These are phyloP conservation scores for Neurospora pannonica DNA, from an alignment of 495 filamentous ascomycete species.

Conservation along the genomic window DNA sequence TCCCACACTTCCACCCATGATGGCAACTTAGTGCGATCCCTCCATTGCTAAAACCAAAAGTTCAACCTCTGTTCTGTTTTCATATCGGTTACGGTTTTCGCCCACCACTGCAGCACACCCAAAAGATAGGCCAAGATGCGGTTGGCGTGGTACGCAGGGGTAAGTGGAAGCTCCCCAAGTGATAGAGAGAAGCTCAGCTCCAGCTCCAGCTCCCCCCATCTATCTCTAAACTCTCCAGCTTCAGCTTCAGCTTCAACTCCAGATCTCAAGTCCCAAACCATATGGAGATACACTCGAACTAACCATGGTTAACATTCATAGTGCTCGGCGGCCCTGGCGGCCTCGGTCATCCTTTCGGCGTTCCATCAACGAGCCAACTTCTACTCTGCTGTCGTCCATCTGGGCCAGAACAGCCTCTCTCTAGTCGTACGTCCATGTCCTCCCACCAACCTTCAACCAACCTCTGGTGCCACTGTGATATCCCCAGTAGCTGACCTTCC, in stretches of 20 bases:
- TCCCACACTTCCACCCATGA: not conserved
- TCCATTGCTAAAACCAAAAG: not conserved
- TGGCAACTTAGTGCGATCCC: not conserved
- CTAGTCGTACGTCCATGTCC: constrained; percentile 57
- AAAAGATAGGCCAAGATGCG: constrained; percentile 32
- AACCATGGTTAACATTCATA: constrained; percentile 20
- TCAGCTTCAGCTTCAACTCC: not conserved
- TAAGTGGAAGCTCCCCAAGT: constrained; percentile 23
- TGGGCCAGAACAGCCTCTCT: constrained; percentile 90
- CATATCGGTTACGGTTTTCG: not conserved
- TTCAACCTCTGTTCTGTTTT: not conserved
- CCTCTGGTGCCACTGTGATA: not conserved
- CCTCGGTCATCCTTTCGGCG: constrained; percentile 74
- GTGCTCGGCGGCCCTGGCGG: constrained; percentile 71
- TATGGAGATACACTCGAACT: constrained; percentile 2
- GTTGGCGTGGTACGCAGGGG: constrained; percentile 48
- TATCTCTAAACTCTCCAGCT: not conserved
- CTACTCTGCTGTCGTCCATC: constrained; percentile 92
- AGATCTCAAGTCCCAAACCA: not conserved
- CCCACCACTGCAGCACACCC: not conserved
- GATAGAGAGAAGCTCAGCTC: not conserved
- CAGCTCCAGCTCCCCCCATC: not conserved
- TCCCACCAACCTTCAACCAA: not conserved
- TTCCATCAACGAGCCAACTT: constrained; percentile 94
- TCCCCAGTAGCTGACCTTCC: not conserved